phyloP scores from a whole-genome alignment of 2,329 filamentous ascomycete genomes.

The Teratosphaeria viscida region DNA sequence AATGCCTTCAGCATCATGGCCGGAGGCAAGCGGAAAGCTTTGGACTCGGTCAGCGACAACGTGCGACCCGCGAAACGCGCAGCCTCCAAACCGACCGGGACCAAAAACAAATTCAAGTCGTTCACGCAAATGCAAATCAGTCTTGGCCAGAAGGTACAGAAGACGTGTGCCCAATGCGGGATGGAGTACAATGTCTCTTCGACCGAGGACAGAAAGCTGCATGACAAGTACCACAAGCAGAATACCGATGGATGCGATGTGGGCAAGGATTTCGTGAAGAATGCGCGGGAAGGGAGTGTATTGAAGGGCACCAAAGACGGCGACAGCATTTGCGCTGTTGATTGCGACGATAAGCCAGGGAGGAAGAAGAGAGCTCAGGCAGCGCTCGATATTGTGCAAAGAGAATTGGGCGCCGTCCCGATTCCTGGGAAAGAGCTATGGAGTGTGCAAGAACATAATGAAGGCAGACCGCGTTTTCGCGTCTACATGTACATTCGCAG shows the following conservation, averaged over 20 bases:
- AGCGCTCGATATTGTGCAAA: constrained; percentile 50
- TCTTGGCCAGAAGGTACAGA: constrained; percentile 44
- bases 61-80: constrained; percentile 19
- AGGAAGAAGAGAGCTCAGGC: constrained; percentile 45
- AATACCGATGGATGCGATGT: constrained; percentile 52
- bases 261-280: constrained; percentile 46
- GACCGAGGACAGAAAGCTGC: constrained; percentile 49
- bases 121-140: constrained; percentile 53
- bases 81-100: constrained; percentile 16
- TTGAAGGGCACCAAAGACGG: constrained; percentile 17
- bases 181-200: constrained; percentile 59
- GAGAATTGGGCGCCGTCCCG: constrained; percentile 50
- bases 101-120: constrained; percentile 22
- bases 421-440: constrained; percentile 49
- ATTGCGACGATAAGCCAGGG: constrained; percentile 41
- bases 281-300: constrained; percentile 5
- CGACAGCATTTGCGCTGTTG: constrained; percentile 48
- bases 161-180: constrained; percentile 49
- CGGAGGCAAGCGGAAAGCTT: constrained; percentile 17
- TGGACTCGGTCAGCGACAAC: constrained; percentile 23
- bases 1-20: constrained; percentile 24
- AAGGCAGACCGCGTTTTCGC: constrained; percentile 39
- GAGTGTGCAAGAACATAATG: constrained; percentile 30
- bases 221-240: constrained; percentile 54
- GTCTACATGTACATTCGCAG: constrained; percentile 52